Evolutionary conservation across 1,284 basidiomycete genomes (phyloP).

Genomic region (Bondarzewia mesenterica): DNA sequence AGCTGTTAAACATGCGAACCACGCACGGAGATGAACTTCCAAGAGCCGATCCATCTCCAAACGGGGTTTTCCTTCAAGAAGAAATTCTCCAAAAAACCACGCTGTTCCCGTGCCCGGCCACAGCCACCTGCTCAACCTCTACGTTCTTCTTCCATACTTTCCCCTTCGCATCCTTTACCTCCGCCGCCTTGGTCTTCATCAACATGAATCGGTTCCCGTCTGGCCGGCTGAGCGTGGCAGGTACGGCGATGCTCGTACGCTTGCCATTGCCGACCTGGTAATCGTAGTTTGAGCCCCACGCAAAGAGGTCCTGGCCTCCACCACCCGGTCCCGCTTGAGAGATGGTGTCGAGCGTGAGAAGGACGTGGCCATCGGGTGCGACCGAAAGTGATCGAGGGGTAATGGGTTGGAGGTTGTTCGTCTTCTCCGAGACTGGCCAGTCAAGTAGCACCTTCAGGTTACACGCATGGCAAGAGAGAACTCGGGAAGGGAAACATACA

Average conservation of each 20-base stretch:
- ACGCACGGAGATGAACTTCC: too few relatives aligned
- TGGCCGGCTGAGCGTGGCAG: slow-evolving; percentile 44
- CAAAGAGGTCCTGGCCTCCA: slow-evolving; percentile 53
- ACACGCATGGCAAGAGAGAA: too few relatives aligned
- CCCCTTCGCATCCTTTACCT: slow-evolving; percentile 60
- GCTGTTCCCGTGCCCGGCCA: slow-evolving; percentile 56
- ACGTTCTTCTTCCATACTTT: slow-evolving; percentile 59
- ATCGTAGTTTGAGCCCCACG: slow-evolving; percentile 66
- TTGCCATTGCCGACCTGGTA: slow-evolving; percentile 86
- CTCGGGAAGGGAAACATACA: slow-evolving; percentile 40
- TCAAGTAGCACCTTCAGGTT: too few relatives aligned
- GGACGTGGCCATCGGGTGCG: slow-evolving; percentile 73
- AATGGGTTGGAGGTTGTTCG: slow-evolving; percentile 57
- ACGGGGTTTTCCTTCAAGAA: too few relatives aligned
- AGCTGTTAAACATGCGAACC: too few relatives aligned
- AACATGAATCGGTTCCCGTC: slow-evolving; percentile 54
- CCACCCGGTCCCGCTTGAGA: slow-evolving; percentile 35
- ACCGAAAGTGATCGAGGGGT: slow-evolving; percentile 62
- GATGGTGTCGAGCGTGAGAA: slow-evolving; percentile 68
- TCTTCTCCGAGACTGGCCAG: slow-evolving; percentile 59
- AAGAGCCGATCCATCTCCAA: too few relatives aligned
- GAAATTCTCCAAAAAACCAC: slow-evolving; percentile 71
- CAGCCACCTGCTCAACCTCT: slow-evolving; percentile 62
- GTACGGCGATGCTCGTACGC: slow-evolving; percentile 64
- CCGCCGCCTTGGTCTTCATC: slow-evolving; percentile 35